phyloP scores from a whole-genome alignment of 352 stramenopile species.

The Phytophthora melonis region DNA sequence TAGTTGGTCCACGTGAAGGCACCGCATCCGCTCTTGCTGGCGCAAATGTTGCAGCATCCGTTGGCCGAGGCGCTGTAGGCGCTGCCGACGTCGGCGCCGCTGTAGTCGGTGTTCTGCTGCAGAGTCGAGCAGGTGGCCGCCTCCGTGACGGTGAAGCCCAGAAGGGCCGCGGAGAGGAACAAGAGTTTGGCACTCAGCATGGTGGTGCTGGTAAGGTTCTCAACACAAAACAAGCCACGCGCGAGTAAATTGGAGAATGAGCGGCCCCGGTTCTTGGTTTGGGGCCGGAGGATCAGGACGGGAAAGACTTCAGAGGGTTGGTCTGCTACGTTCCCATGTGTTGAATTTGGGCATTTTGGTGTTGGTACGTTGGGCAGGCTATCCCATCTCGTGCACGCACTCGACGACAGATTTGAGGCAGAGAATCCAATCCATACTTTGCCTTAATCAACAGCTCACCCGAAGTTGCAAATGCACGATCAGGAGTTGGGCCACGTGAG shows the following conservation, averaged over 20 bases:
- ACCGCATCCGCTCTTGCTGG: not conserved
- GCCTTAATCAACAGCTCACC: not conserved
- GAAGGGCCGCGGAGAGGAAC: not conserved
- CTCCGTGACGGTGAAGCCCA: not conserved
- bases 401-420: not conserved
- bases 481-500: not conserved
- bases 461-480: not conserved
- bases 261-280: no score
- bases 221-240: not conserved
- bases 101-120: not conserved
- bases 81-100: not conserved
- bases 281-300: not conserved
- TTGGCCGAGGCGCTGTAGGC: not conserved
- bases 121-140: not conserved
- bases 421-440: not conserved
- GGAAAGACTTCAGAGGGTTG: not conserved
- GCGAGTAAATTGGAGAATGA: not conserved
- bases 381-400: not conserved
- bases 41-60: not conserved
- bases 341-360: not conserved
- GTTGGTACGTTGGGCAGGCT: not conserved
- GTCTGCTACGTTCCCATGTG: not conserved
- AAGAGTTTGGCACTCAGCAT: conserved; percentile 1
- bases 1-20: conserved; percentile 2
- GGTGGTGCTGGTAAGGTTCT: not conserved